Evolutionary conservation across 2,329 filamentous ascomycete species (phyloP), one percentile per base, ranked within the genome.

Genomic region (Rhynchosporium agropyri): DNA sequence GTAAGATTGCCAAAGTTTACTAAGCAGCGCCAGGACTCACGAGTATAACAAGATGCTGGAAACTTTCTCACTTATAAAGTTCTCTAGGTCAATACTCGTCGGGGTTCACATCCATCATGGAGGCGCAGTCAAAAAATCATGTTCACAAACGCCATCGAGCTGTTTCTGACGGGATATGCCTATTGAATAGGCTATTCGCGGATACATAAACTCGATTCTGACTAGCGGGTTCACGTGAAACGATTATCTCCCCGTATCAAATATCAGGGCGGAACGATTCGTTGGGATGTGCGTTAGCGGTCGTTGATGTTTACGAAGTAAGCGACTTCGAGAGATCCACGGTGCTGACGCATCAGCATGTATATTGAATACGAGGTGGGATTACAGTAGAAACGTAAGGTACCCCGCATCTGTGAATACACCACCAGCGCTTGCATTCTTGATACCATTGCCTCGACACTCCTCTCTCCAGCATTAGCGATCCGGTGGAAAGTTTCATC

Each of bases 311-410:
- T 40, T 54, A 54, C 33, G 9, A 36, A 5, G 33, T 36, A 36
- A 36, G 33, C 36, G 51, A 40, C 20, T 15, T 20, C 51, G 38
- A 42, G 51, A 54, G n/a, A 28, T 15, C 8, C 28, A 10, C 15
- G 36, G 20, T 15, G 51, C 51, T 54, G 51, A 54, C 51, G 51
- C 51, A 54, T 40, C 50, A 53, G 31, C 7, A 53, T n/a, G 33
- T n/a, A 53, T 38, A 15, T n/a, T 54, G 28, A 54, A 54, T 54
- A 54, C 51, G 51, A 54, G 51, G 51, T 54, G 28, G 51, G 51
- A 54, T 20, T 28, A 28, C 36, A 42, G 0, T 42, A 36, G 28
- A 54, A 10, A 54, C 50, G 50, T 13, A 26, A 40, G 20, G 3
- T 40, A 29, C 51, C 51, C 51, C 51, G 36, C 51, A 54, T 29